Percentiles rank a stretch among this genome's conserved stretches.
Evolutionary conservation across 768 basidiomycete species (phyloP).

Genomic region (Boletus barrowsii): DNA sequence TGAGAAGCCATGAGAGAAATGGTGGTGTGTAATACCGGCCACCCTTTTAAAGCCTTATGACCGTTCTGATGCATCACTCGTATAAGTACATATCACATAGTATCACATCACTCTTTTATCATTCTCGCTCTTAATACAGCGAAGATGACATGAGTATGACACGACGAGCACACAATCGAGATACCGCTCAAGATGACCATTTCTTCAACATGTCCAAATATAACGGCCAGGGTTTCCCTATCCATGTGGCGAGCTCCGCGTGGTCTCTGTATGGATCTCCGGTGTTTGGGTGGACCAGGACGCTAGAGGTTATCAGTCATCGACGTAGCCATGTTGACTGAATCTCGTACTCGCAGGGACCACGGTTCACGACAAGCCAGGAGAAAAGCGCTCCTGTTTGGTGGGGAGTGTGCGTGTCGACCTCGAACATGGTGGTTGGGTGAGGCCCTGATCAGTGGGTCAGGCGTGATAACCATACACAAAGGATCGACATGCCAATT

Average conservation of each 20-base stretch:
- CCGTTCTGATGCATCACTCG: too few species aligned
- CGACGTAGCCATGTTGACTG: not conserved
- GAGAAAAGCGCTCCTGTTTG: conserved; percentile 68
- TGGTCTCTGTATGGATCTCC: conserved; percentile 54
- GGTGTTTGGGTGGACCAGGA: conserved; percentile 72
- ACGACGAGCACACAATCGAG: too few species aligned
- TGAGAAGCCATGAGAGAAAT: conserved; percentile 32
- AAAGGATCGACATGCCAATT: conserved; percentile 44
- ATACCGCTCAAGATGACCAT: too few species aligned
- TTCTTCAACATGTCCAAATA: conserved; percentile 33
- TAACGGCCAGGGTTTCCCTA: conserved; percentile 60
- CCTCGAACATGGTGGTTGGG: conserved; percentile 69
- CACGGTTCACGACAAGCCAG: conserved; percentile 65
- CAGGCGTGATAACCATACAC: not conserved
- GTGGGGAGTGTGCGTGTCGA: conserved; percentile 63
- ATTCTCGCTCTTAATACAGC: too few species aligned
- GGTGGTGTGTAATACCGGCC: not conserved
- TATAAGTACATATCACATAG: too few species aligned
- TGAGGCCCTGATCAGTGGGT: conserved; percentile 49
- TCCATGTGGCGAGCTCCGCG: conserved; percentile 63
- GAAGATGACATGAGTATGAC: too few species aligned
- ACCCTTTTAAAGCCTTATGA: too few species aligned
- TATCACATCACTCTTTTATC: not conserved
- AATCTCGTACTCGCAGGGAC: conserved; percentile 64
- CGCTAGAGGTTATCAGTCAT: conserved; percentile 36